phyloP scores from a whole-genome alignment of 2,329 filamentous ascomycete species.

The Podosphaera fusca region DNA sequence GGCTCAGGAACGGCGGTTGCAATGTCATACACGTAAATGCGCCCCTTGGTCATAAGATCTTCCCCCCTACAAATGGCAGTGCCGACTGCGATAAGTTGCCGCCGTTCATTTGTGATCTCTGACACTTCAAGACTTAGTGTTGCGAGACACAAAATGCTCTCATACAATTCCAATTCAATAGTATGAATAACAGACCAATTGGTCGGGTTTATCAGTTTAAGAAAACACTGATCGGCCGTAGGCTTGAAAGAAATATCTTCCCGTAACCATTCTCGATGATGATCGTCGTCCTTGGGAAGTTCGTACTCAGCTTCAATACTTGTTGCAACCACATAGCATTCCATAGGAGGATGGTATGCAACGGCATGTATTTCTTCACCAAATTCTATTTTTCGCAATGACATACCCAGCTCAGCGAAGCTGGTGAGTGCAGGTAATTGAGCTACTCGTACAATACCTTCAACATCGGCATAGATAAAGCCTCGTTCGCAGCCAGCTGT shows the following conservation, averaged over 20 bases:
- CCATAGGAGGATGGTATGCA: slow-evolving; percentile 52
- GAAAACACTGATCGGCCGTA: slow-evolving; percentile 41
- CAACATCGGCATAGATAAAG: slow-evolving; percentile 57
- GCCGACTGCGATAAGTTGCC: slow-evolving; percentile 61
- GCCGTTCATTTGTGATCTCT: slow-evolving; percentile 70
- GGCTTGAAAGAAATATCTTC: slow-evolving; percentile 44
- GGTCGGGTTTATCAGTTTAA: slow-evolving; percentile 58
- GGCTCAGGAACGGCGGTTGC: slow-evolving; percentile 81
- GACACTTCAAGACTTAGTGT: slow-evolving; percentile 73
- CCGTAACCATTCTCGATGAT: slow-evolving; percentile 51
- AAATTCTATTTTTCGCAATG: slow-evolving; percentile 47
- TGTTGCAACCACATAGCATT: slow-evolving; percentile 56
- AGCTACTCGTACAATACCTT: slow-evolving; percentile 51
- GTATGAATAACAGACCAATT: slow-evolving; percentile 63
- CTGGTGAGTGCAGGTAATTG: slow-evolving; percentile 44
- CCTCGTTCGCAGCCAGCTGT: slow-evolving; percentile 56
- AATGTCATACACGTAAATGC: slow-evolving; percentile 77
- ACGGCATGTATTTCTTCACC: slow-evolving; percentile 48
- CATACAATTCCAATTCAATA: slow-evolving; percentile 47
- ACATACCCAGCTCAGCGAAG: slow-evolving; percentile 54
- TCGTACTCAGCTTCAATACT: slow-evolving; percentile 48
- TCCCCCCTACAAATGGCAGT: slow-evolving; percentile 75
- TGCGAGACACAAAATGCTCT: slow-evolving; percentile 62
- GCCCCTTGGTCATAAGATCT: slow-evolving; percentile 65
- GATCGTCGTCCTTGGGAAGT: slow-evolving; percentile 67